Base-by-base conservation (phyloP, 2,329 filamentous ascomycete species). In the Eutypa lata region DNA sequence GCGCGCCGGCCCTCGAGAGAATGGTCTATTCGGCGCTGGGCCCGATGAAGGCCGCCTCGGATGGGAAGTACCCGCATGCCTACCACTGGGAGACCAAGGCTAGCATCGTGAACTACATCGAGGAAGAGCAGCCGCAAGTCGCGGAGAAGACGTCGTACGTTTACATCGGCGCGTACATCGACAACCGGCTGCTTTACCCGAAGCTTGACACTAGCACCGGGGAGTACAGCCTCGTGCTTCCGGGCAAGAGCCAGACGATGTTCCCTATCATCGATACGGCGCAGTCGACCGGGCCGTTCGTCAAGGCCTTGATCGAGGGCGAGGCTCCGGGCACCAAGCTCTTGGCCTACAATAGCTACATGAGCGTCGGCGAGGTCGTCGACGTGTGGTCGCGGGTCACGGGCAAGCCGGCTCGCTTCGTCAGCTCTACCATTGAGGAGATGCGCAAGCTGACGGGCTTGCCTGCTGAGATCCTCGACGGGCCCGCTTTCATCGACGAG, bases 331-430 rank as follows among this genome's bases (percentile, higher is more conserved):
- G 71, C 0, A 73, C 65, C 1, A 76, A 73, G 26, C 61, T 81
- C 1, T 58, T 78, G 1, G 78, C 75, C 1, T 78, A 76, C 51
- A 71, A 78, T 47, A 70, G 66, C 46, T 66, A 70, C 46, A 47
- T 74, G 8, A 69, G 61, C 0, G 50, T 74, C 0, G 56, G 53
- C 0, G 65, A 77, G 35, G 57, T 66, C 1, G 51, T 71, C 1
- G 63, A 70, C 0, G 47, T 61, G 0, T 79, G 74, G 71, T 61
- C 61, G 2, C 65, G 54, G 33, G 65, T 66, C 7, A 72, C 70
- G 0, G 73, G 73, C 0, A 68, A 72, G 22, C 53, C 68, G n/a
- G 71, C 68, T 0, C 57, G 57, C 1, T 62, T 71, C 14, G 53
- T 70, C 2, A 53, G 67, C 7, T 50, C 73, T 47, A 59, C 54